Base-by-base conservation (phyloP, 768 basidiomycete species). In the Lactarius sp. region DNA sequence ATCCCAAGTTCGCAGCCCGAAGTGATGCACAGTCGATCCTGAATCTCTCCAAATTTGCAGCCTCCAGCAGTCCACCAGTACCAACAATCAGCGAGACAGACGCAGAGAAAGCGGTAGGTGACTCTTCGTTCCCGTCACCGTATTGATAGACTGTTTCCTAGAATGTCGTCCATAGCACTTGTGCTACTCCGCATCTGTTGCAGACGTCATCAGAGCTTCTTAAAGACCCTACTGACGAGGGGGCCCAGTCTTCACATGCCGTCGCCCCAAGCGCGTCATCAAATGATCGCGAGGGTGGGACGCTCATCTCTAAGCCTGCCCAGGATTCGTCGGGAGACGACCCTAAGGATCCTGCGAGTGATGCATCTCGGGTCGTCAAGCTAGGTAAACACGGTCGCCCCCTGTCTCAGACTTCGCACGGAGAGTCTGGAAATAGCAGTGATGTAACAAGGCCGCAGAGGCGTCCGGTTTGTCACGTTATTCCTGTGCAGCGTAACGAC, bases 321-420 rank as follows among this genome's bases (percentile, higher is more conserved):
- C 52, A 18, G 16, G 47, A 50, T 31, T n/a, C 49, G 13, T 16
- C 36, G 10, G 59, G 13, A 37, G 34, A 14, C 14, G 34, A 14
- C n/a, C 13, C 20, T 14, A 27, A 36, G 34, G 49, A 22, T 22
- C 44, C 14, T 18, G 10, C 20, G 33, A 44, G 39, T 42, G 18
- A 54, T 41, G 36, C 52, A 46, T 27, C 49, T 50, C 36, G 41
- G 41, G 49, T 27, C 46, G 36, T 55, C 27, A 54, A 27, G 56
- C 33, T 56, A 34, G 56, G 50, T 51, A 50, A 59, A 56, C 52
- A 59, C 22, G 58, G 58, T 41, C 71, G 71, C 66, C 71, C 49
- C 65, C 69, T 3, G 65, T 70, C 53, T 67, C 73, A 57, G 69
- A 71, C 62, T 82, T 22, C 90, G 41, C 66, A 65, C 1, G 49